Evolutionary conservation across 257 asterid genomes (phyloP).

Genomic region (Mitragyna speciosa): DNA sequence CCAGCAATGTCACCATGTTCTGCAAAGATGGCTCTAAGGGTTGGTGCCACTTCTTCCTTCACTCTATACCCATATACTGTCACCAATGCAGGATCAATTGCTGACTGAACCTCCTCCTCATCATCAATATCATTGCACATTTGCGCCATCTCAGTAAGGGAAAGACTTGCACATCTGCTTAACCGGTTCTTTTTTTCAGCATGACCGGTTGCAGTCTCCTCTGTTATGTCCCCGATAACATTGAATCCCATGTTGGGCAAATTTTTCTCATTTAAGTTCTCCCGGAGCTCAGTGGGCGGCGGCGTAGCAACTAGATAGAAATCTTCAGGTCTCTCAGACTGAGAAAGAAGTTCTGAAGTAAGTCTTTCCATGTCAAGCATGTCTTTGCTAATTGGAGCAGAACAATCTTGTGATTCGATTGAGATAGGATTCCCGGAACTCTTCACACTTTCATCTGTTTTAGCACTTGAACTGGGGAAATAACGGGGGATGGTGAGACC

Average conservation of each 20-base stretch:
- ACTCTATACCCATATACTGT: constrained; percentile 14
- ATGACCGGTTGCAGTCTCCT: neutral
- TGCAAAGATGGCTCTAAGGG: constrained; percentile 12
- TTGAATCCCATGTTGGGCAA: neutral
- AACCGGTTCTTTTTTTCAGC: neutral
- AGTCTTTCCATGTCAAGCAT: neutral
- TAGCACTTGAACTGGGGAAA: neutral
- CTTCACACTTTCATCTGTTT: neutral
- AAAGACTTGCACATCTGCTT: constrained; percentile 3
- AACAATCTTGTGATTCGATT: neutral
- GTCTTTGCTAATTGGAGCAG: neutral
- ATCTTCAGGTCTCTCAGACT: neutral
- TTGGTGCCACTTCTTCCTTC: constrained; percentile 17
- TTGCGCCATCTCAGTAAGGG: constrained; percentile 11
- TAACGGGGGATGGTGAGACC: neutral
- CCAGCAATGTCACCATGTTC: constrained; percentile 24
- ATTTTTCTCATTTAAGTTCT: neutral
- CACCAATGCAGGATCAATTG: constrained; percentile 4
- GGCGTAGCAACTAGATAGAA: neutral
- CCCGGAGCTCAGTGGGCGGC: too few species aligned
- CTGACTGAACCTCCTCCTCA: constrained; percentile 21
- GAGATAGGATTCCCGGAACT: neutral
- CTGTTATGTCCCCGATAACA: neutral
- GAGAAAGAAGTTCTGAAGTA: neutral
- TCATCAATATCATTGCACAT: constrained; percentile 1